Evolutionary conservation across 257 asterid species (phyloP).

Genomic region (Primulina eburnea): DNA sequence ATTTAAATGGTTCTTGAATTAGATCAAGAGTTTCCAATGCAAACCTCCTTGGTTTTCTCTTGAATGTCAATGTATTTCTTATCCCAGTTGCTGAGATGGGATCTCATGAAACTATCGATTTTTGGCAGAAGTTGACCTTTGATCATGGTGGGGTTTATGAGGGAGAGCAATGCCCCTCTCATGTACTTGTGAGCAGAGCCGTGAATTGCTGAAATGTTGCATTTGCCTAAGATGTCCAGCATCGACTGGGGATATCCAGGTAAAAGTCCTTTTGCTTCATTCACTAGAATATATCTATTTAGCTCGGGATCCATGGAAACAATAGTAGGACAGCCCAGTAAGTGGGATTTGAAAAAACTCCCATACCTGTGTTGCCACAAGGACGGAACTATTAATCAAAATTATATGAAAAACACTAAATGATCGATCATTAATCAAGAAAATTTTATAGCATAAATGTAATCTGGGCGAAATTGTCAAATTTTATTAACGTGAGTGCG

Average conservation of each 20-base stretch:
- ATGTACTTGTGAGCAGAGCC: constrained; percentile 74
- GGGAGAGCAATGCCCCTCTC: constrained; percentile 78
- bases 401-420: background rate
- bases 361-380: constrained; percentile 54
- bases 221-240: constrained; percentile 71
- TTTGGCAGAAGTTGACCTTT: constrained; percentile 66
- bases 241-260: constrained; percentile 91
- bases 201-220: constrained; percentile 76
- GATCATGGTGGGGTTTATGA: constrained; percentile 69
- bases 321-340: constrained; percentile 82
- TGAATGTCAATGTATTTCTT: constrained; percentile 66
- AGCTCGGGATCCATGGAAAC: constrained; percentile 87
- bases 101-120: constrained; percentile 65
- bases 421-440: constrained; percentile 7
- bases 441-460: background rate
- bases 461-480: background rate
- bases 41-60: constrained; percentile 70
- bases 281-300: constrained; percentile 67
- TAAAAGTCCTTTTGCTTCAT: constrained; percentile 81
- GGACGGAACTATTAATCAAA: constrained; percentile 6
- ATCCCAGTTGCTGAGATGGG: constrained; percentile 65
- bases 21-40: constrained; percentile 28
- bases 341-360: constrained; percentile 72
- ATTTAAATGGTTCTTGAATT: constrained; percentile 18
- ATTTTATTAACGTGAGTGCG: background rate